phyloP scores from a whole-genome alignment of 148 eudicot species.

The Dianthus caryophyllus region DNA sequence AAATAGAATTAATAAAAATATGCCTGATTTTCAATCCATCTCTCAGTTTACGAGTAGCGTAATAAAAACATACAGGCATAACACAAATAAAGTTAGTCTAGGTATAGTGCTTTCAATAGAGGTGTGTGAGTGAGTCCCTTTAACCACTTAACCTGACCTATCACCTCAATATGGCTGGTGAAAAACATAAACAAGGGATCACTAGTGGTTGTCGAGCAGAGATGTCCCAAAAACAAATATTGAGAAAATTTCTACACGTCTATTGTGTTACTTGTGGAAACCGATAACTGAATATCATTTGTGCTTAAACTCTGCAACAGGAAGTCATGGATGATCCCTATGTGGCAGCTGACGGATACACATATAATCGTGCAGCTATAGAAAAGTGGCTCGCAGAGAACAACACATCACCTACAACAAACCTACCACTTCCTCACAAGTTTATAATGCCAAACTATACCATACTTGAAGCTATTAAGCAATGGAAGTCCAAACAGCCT shows the following conservation, averaged over 20 bases:
- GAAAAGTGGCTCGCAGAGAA: constrained; percentile 63
- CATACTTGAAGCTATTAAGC: constrained; percentile 67
- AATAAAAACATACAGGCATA: no score
- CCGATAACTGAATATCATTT: background rate
- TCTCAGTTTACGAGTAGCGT: no score
- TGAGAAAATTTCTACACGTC: background rate
- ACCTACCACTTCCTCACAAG: constrained; percentile 51
- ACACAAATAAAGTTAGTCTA: no score
- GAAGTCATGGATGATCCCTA: constrained; percentile 84
- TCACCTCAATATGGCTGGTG: background rate
- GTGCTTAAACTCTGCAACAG: constrained; percentile 31
- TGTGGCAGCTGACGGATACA: constrained; percentile 92
- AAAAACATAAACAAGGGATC: background rate
- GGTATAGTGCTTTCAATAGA: no score
- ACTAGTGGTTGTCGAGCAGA: background rate
- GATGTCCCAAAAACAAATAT: background rate
- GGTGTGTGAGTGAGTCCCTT: no score
- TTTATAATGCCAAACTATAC: constrained; percentile 60
- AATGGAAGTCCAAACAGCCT: constrained; percentile 57
- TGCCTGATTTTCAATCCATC: background rate
- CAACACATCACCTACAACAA: constrained; percentile 68
- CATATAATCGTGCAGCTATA: constrained; percentile 74
- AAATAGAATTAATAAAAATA: background rate
- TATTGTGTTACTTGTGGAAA: background rate
- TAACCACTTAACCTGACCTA: background rate